phyloP scores from a whole-genome alignment of 257 asterid genomes.

The Verbascum thapsus region DNA sequence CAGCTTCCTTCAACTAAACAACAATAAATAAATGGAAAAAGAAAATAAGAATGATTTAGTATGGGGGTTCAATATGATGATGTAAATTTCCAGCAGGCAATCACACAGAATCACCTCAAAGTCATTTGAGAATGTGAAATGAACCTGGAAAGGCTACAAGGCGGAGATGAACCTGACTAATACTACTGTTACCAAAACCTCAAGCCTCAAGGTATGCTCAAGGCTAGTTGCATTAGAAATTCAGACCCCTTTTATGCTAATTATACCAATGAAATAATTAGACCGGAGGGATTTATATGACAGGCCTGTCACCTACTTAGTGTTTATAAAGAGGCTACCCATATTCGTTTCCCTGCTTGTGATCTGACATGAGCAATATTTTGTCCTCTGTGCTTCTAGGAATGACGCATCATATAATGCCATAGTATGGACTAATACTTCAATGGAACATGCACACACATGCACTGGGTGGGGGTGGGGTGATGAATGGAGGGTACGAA shows the following conservation, averaged over 20 bases:
- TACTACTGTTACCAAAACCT: no score
- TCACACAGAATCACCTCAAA: slow-evolving; percentile 2
- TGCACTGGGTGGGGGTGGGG: slow-evolving; percentile 9
- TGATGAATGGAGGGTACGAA: slow-evolving; percentile 35
- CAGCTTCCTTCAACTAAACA: no score
- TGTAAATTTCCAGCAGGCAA: no score
- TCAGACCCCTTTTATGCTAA: background rate
- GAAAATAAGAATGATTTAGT: no score
- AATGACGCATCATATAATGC: background rate
- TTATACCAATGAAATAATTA: background rate
- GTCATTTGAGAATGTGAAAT: slow-evolving; percentile 8
- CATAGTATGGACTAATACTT: background rate
- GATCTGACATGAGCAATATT: no score
- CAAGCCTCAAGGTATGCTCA: no score
- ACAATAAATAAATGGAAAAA: no score
- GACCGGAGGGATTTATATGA: background rate
- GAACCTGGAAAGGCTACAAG: slow-evolving; percentile 6
- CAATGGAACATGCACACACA: background rate
- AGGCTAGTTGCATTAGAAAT: background rate
- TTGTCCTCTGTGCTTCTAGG: background rate
- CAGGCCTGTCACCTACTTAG: background rate
- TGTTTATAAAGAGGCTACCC: background rate
- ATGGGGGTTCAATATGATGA: no score
- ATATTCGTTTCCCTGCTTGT: no score
- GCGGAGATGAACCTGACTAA: no score